phyloP scores from a whole-genome alignment of 1,284 basidiomycete genomes.

The Amylostereum areolatum region DNA sequence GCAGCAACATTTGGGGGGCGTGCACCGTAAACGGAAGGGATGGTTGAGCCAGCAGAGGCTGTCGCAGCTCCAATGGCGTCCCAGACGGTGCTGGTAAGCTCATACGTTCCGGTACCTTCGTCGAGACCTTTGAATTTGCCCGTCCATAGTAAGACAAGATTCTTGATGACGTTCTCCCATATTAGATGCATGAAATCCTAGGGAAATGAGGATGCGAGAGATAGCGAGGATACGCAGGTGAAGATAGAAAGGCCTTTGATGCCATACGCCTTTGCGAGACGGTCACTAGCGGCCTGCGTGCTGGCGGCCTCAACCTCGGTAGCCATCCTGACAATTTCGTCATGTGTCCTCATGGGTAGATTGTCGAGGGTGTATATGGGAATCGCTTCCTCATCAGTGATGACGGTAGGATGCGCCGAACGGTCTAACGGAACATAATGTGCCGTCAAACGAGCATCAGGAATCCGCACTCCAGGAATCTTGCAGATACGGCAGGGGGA shows the following conservation, averaged over 20 bases:
- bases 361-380: slow-evolving; percentile 24
- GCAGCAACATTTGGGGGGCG: slow-evolving; percentile 29
- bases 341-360: slow-evolving; percentile 33
- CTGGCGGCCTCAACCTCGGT: slow-evolving; percentile 23
- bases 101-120: slow-evolving; percentile 25
- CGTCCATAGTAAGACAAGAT: slow-evolving; percentile 35
- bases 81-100: slow-evolving; percentile 27
- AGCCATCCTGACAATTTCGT: slow-evolving; percentile 25
- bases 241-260: slow-evolving; percentile 36
- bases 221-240: slow-evolving; percentile 25
- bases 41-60: slow-evolving; percentile 20
- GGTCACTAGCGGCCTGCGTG: slow-evolving; percentile 14
- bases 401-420: slow-evolving; percentile 5
- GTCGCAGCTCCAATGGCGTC: slow-evolving; percentile 30
- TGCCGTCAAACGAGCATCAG: slow-evolving; percentile 12
- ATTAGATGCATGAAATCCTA: slow-evolving; percentile 46
- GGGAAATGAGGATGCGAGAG: slow-evolving; percentile 35
- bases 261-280: slow-evolving; percentile 29
- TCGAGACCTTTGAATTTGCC: slow-evolving; percentile 32
- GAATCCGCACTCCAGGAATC: slow-evolving; percentile 29
- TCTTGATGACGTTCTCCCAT: slow-evolving; percentile 35
- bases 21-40: slow-evolving; percentile 34
- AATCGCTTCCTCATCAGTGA: no score
- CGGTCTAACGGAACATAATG: slow-evolving; percentile 20
- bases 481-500: slow-evolving; percentile 38